Evolutionary conservation across 345 rosid genomes (phyloP).

Genomic region (Raphanus raphanistrum): DNA sequence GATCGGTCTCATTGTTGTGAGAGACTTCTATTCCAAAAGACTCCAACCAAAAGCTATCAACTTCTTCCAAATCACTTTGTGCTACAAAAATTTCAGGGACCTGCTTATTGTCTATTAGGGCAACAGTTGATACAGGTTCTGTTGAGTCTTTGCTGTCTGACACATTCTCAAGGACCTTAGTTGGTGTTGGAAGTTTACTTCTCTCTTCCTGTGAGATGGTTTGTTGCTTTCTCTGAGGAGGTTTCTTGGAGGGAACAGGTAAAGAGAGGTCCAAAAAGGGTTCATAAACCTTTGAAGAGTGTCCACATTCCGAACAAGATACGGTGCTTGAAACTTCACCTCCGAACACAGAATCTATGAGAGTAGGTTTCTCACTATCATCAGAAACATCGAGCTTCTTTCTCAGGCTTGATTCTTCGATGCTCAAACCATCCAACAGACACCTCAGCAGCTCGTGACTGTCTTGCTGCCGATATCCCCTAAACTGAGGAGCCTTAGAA

Average conservation of each 20-base stretch:
- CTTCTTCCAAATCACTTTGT: constrained; percentile 13
- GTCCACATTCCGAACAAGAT: constrained; percentile 76
- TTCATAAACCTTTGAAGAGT: constrained; percentile 82
- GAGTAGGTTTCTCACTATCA: constrained; percentile 42
- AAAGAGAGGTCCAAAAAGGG: constrained; percentile 92
- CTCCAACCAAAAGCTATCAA: constrained; percentile 30
- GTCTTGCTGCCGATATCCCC: constrained; percentile 91
- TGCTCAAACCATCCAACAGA: constrained; percentile 74
- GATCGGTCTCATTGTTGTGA: neutral
- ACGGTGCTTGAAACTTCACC: constrained; percentile 84
- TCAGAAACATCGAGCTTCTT: constrained; percentile 40
- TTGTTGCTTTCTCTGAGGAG: constrained; percentile 20
- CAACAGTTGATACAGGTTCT: neutral
- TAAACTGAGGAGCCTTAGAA: constrained; percentile 85
- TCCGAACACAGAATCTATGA: constrained; percentile 76
- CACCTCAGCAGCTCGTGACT: constrained; percentile 86
- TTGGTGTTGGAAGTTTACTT: constrained; percentile 25
- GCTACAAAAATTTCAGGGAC: constrained; percentile 17
- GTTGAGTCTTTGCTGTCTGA: neutral
- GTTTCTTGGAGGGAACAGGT: constrained; percentile 81
- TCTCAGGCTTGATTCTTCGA: constrained; percentile 60
- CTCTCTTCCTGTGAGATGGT: constrained; percentile 45
- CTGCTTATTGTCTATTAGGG: neutral
- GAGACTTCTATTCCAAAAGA: constrained; percentile 24
- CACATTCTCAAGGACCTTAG: constrained; percentile 43